These are phyloP conservation scores for Euclidium syriacum DNA, from an alignment of 345 rosid genomes.

Conservation along the genomic window DNA sequence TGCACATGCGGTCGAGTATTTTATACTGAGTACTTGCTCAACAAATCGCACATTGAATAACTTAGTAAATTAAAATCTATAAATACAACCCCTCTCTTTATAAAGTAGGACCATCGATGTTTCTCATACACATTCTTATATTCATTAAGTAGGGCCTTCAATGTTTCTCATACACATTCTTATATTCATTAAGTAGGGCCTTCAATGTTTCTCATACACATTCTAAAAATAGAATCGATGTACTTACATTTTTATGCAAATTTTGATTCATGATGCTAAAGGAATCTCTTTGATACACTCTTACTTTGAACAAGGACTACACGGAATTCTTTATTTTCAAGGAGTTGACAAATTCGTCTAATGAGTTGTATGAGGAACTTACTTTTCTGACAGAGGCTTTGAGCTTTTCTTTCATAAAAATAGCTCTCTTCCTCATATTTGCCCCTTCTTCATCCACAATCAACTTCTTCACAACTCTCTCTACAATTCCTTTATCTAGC, in stretches of 20 bases:
- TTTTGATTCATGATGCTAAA: neutral
- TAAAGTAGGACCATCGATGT: too few species aligned
- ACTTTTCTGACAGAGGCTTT: slow-evolving; percentile 6
- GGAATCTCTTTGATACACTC: neutral
- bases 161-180: too few species aligned
- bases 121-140: too few species aligned
- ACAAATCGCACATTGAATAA: too few species aligned
- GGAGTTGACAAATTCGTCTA: slow-evolving; percentile 7
- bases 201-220: neutral
- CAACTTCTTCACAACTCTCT: slow-evolving; percentile 26
- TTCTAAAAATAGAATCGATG: neutral
- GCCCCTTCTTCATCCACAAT: slow-evolving; percentile 30
- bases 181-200: too few species aligned
- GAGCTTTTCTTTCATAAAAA: slow-evolving; percentile 22
- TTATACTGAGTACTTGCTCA: too few species aligned
- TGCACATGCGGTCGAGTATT: too few species aligned
- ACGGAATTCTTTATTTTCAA: neutral
- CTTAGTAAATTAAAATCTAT: too few species aligned
- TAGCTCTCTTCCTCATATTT: slow-evolving; percentile 32
- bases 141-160: too few species aligned
- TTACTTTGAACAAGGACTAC: neutral
- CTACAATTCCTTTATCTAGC: slow-evolving; percentile 30
- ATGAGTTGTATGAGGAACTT: slow-evolving; percentile 27
- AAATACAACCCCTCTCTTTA: too few species aligned
- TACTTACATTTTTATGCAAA: neutral